Evolutionary conservation across 108 stramenopile species (phyloP), one percentile per base, ranked within the genome.

Genomic region (Cyclotella atomus): DNA sequence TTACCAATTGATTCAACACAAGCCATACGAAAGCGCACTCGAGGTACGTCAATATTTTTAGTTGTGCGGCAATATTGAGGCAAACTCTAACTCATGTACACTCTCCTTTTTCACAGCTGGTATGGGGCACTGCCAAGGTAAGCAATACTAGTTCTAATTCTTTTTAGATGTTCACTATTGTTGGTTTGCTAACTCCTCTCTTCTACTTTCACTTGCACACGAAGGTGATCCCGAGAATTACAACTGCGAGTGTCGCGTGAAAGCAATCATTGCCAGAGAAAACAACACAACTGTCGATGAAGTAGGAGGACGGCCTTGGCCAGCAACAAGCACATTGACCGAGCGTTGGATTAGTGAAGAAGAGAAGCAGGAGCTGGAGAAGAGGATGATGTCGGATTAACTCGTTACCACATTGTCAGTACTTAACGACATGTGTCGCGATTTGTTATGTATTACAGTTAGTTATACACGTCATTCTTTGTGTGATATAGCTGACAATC

Each of bases 1-100:
- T 59, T 92, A 7, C 91, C 91, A 15, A 88, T 92, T 71, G 88
- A 92, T 76, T 84, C 82, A 15, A 85, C 86, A 8, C 91, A 92
- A 68, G 89, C 71, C 4, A 92, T 92, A 53, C 75, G 91, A 9
- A 92, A 92, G 62, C 77, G 89, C 1, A 88, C 91, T 14, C 78
- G 89, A 0, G 68, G 68, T 70, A 57, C 5, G 56, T 19, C 35
- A 17, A 32, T 68, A 35, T 5, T 23, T 3, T 41, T 2, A 0
- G 44, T 43, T 0, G 33, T 14, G 4, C 29, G 57, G 32, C 2
- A 43, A 41, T 3, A 23, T 16, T 62, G 41, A n/a, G 16, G n/a
- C 61, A n/a, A 38, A 52, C 6, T 35, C 14, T 62, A 9, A 14
- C 61, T 46, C 27, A 23, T 23, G 29, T 43, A 16, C 27, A 17